phyloP scores from a whole-genome alignment of 139 green algal species.

The Diplosphaera chodatii region DNA sequence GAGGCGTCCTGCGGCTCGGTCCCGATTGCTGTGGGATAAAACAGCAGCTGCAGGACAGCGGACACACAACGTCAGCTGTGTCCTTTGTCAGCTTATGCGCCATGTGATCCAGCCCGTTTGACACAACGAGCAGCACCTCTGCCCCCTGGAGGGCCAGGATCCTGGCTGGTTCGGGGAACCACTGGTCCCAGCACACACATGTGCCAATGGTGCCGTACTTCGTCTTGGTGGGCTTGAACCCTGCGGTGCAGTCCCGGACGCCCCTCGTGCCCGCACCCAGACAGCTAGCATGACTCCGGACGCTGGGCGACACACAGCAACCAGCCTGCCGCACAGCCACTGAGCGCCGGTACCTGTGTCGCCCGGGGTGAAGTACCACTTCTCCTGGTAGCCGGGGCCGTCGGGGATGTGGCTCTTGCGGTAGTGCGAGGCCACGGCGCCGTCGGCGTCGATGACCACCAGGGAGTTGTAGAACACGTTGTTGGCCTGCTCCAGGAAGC shows the following conservation, averaged over 20 bases:
- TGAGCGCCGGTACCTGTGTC: conserved; percentile 59
- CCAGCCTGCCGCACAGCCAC: too few relatives aligned
- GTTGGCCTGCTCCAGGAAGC: conserved; percentile 59
- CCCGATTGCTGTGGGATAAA: conserved; percentile 72
- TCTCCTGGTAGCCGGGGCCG: conserved; percentile 63
- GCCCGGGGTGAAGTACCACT: conserved; percentile 71
- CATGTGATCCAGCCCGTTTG: too few relatives aligned
- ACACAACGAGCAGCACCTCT: conserved; percentile 31
- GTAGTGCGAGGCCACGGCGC: conserved; percentile 46
- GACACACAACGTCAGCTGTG: too few relatives aligned
- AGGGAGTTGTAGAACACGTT: conserved; percentile 62
- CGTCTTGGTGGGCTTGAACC: conserved; percentile 59
- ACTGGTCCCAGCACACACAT: conserved; percentile 75
- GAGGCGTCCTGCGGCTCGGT: conserved; percentile 44
- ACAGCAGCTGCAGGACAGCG: conserved; percentile 36
- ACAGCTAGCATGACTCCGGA: too few relatives aligned
- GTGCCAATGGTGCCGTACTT: conserved; percentile 42
- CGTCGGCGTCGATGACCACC: conserved; percentile 58
- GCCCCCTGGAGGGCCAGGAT: conserved; percentile 50
- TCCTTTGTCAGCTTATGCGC: too few relatives aligned
- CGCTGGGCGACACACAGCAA: too few relatives aligned
- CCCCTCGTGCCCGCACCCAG: too few relatives aligned
- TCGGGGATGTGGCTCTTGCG: conserved; percentile 73
- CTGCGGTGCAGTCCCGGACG: not conserved
- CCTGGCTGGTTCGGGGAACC: conserved; percentile 64